Base-by-base conservation (phyloP, 805 yeast species). In the Starmerella bacillaris region DNA sequence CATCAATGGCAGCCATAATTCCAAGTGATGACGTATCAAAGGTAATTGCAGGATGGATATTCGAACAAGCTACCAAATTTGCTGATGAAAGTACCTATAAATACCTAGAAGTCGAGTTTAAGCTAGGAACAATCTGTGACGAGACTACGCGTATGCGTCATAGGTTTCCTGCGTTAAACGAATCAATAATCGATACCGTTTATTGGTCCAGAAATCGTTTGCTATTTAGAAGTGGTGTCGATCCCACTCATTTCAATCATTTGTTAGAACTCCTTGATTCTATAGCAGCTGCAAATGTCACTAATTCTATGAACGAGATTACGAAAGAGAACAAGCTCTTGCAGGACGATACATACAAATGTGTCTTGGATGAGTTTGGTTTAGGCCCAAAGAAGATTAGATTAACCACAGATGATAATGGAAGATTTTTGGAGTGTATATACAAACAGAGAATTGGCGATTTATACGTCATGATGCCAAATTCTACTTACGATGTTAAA, bases 31-130 rank as follows among this genome's bases (percentile, higher is more conserved):
- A 80, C 47, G 61, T 79, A 39, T 77, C 84, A 4, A 70, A 84
- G 49, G 70, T 78, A 22, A 71, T 84, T 5, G 77, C 89, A 17
- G 80, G 76, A 46, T 84, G 95, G 95, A 65, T 84, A 6, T 83
- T 77, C 62, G 83, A 92, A 15, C 75, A 78, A 42, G 63, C 82
- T 31, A 64, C 65, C 30, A 42, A 44, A 24, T 36, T 57, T 32
- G 45, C 35, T 3, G 44, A 38, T 4, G 45, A 44, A 4, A 42
- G 43, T n/a, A 21, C 33, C 27, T 44, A 52, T 5, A 26, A 39
- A 12, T 39, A 44, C 26, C 37, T 53, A 4, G 78, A 78, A 22
- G 65, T 79, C 27, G 61, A 57, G 43, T 45, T 55, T 45, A 56
- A 56, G 37, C 34, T 57, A 9, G 61, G 61, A 19, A 30, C 35